Percentiles rank a stretch among this genome's conserved stretches.
Conservation (phyloP, 192 early-diverging fungal genomes). For the Coemansia biformis region DNA sequence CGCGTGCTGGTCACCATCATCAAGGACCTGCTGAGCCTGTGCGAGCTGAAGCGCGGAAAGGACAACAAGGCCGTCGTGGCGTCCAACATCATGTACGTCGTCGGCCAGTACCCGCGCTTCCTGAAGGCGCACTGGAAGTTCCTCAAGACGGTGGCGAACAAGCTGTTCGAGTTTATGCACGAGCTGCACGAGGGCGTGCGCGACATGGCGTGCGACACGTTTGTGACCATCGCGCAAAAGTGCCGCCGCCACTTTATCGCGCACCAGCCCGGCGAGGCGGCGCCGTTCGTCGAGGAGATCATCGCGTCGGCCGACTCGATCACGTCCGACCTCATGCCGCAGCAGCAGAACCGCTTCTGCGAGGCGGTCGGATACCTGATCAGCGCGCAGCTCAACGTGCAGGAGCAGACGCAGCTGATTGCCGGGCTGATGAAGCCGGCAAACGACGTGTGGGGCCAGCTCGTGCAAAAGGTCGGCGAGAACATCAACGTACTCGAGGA, state of each 20-base stretch:
- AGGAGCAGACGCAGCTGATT: constrained; percentile 77
- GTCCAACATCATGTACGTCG: constrained; percentile 99
- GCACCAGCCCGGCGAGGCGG: constrained; percentile 82
- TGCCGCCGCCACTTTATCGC: constrained; percentile 93
- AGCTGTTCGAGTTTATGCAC: constrained; percentile 99
- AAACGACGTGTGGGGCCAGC: constrained; percentile 80
- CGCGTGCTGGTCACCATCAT: constrained; percentile 97
- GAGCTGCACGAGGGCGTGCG: constrained; percentile 99
- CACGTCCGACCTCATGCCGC: constrained; percentile 84
- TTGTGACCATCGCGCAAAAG: constrained; percentile 98
- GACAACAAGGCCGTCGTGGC: constrained; percentile 99
- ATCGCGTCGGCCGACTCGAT: constrained; percentile 70
- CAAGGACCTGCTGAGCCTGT: constrained; percentile 93
- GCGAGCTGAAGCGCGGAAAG: constrained; percentile 96
- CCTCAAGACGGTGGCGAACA: constrained; percentile 99
- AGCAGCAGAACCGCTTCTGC: constrained; percentile 97
- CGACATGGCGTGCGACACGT: constrained; percentile 99
- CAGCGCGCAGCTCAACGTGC: constrained; percentile 79
- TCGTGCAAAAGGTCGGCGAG: constrained; percentile 71
- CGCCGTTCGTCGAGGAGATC: constrained; percentile 97
- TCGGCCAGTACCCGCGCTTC: constrained; percentile 99
- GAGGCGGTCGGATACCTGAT: constrained; percentile 98
- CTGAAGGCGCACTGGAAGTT: constrained; percentile 99
- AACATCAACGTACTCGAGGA: constrained; percentile 71
- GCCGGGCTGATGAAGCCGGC: constrained; percentile 82